Percentiles rank a stretch among this genome's conserved stretches.
Conservation (phyloP, 2,329 filamentous ascomycete genomes). For the Escovopsis sp. region DNA sequence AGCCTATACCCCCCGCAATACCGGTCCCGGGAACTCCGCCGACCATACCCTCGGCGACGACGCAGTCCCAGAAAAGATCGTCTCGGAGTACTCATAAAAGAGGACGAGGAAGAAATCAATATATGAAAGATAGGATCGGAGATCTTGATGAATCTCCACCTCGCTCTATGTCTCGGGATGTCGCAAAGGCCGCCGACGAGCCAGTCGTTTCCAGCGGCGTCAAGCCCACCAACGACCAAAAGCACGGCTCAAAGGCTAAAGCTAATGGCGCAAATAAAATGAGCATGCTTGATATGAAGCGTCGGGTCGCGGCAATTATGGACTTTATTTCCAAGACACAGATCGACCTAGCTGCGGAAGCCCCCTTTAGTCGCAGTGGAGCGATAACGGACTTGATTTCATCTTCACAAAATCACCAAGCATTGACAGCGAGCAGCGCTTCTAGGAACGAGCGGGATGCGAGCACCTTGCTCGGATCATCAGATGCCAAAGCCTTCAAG, state of each 20-base stretch:
- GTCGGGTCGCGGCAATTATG: conserved; percentile 68
- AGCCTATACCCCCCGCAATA: conserved; percentile 16
- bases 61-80: conserved; percentile 40
- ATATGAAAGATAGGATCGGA: conserved; percentile 58
- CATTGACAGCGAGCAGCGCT: conserved; percentile 1
- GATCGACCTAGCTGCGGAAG: conserved; percentile 63
- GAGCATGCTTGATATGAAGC: conserved; percentile 78
- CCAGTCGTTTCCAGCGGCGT: conserved; percentile 16
- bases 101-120: conserved; percentile 64
- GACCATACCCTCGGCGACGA: conserved; percentile 30
- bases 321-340: conserved; percentile 86
- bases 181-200: conserved; percentile 23
- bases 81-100: conserved; percentile 49
- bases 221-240: conserved; percentile 31
- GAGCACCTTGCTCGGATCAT: conserved; percentile 6
- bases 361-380: conserved; percentile 30
- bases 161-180: conserved; percentile 39
- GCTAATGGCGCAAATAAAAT: conserved; percentile 47
- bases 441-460: conserved; percentile 10
- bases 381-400: conserved; percentile 22
- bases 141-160: conserved; percentile 42
- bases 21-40: conserved; percentile 25
- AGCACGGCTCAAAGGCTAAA: conserved; percentile 38
- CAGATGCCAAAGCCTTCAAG: conserved; percentile 45
- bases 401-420: conserved; percentile 14